A percentile compares a stretch with the other conserved stretches of the same genome.
Evolutionary conservation across 2,329 filamentous ascomycete genomes (phyloP).

Genomic region (Botrytis fabae): DNA sequence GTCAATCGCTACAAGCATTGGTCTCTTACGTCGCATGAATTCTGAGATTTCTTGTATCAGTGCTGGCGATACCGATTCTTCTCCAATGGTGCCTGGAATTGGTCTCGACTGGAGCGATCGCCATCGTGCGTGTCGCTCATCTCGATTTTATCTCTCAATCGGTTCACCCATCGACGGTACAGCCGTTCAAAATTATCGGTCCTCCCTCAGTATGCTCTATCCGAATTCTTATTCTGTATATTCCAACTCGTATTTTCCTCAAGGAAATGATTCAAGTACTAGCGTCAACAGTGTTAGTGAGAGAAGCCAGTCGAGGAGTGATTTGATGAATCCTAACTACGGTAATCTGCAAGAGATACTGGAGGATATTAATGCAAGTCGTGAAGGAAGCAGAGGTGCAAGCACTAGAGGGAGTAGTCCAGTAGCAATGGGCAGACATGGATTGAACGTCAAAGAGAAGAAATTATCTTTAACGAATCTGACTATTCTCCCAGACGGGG

Average conservation of each 20-base stretch:
- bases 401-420: conserved; percentile 16
- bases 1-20: conserved; percentile 22
- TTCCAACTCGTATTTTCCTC: conserved; percentile 7
- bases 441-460: conserved; percentile 18
- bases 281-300: conserved; percentile 12
- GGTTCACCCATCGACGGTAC: neutral
- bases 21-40: conserved; percentile 25
- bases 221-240: conserved; percentile 4
- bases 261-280: conserved; percentile 7
- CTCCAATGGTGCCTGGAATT: conserved; percentile 3
- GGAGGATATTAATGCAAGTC: conserved; percentile 3
- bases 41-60: conserved; percentile 21
- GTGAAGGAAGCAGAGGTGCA: neutral
- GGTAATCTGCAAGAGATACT: conserved; percentile 15
- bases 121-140: conserved; percentile 1
- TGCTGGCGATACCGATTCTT: neutral
- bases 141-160: conserved; percentile 17
- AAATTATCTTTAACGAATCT: neutral
- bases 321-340: conserved; percentile 11
- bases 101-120: conserved; percentile 5
- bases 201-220: conserved; percentile 3
- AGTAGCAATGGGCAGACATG: conserved; percentile 5
- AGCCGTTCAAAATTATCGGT: neutral
- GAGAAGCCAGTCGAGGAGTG: conserved; percentile 7
- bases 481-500: conserved; percentile 14